Percentiles rank a stretch among this genome's conserved stretches.
Conservation (phyloP, 768 basidiomycete species). For the Naganishia kalamii region DNA sequence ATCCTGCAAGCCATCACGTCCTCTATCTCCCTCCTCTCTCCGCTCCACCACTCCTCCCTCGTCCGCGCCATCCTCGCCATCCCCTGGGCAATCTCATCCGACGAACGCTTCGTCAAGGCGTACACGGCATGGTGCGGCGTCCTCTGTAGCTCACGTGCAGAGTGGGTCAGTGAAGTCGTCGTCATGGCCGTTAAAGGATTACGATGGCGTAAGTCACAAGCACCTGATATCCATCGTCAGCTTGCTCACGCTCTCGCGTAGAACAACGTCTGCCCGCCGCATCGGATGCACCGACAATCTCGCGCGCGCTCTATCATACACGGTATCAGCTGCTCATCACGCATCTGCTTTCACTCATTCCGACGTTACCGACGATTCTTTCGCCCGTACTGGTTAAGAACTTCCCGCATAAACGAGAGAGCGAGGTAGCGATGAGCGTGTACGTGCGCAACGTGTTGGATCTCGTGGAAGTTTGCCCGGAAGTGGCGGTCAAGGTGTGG, state of each 20-base stretch:
- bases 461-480: conserved; percentile 78
- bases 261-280: conserved; percentile 24
- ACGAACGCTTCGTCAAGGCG: conserved; percentile 72
- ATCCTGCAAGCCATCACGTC: conserved; percentile 77
- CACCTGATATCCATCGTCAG: background rate
- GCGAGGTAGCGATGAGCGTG: conserved; percentile 67
- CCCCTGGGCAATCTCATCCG: conserved; percentile 83
- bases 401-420: conserved; percentile 92
- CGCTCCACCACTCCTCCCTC: conserved; percentile 67
- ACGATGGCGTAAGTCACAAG: conserved; percentile 12
- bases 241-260: conserved; percentile 24
- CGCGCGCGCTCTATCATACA: conserved; percentile 74
- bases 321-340: conserved; percentile 78
- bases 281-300: conserved; percentile 55
- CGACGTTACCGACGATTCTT: conserved; percentile 80
- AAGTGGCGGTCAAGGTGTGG: conserved; percentile 71
- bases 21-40: conserved; percentile 75
- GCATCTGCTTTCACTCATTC: conserved; percentile 80
- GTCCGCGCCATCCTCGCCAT: conserved; percentile 79
- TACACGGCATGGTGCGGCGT: conserved; percentile 86
- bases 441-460: conserved; percentile 85
- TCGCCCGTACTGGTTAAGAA: conserved; percentile 73
- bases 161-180: conserved; percentile 80
- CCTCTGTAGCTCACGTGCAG: conserved; percentile 81
- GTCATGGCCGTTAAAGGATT: conserved; percentile 70